Evolutionary conservation across 2,329 filamentous ascomycete genomes (phyloP).

Genomic region (Zasmidium citrigriseum): DNA sequence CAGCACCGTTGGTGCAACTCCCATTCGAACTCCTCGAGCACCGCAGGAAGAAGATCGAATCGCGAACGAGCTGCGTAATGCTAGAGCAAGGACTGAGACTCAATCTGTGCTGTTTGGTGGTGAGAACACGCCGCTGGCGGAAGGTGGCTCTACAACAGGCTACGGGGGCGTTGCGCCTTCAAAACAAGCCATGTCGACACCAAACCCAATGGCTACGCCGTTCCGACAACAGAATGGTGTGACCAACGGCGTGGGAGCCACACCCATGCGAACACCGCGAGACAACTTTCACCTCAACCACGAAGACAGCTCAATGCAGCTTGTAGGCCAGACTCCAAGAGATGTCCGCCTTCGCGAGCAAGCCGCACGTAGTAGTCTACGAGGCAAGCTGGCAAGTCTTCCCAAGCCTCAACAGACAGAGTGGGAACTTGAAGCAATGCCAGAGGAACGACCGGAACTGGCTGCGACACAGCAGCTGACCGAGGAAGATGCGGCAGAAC

Average conservation of each 20-base stretch:
- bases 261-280: conserved; percentile 82
- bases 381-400: conserved; percentile 73
- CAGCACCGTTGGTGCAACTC: conserved; percentile 75
- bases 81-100: conserved; percentile 86
- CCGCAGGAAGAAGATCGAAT: conserved; percentile 93
- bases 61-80: conserved; percentile 94
- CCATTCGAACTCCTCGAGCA: conserved; percentile 88
- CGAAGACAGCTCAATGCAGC: conserved; percentile 64
- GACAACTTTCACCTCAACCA: conserved; percentile 84
- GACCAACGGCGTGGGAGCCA: conserved; percentile 65
- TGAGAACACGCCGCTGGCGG: conserved; percentile 86
- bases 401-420: conserved; percentile 92
- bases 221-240: conserved; percentile 57
- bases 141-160: conserved; percentile 79
- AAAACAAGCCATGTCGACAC: conserved; percentile 80
- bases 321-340: conserved; percentile 72
- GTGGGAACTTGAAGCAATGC: conserved; percentile 83
- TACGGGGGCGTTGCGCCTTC: conserved; percentile 83
- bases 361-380: conserved; percentile 67
- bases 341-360: conserved; percentile 73
- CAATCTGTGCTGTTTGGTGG: conserved; percentile 91
- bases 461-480: conserved; percentile 51
- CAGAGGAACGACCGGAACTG: conserved; percentile 73
- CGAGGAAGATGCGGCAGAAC: conserved; percentile 71
- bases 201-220: conserved; percentile 93